A percentile compares a stretch with the other conserved stretches of the same genome.
Evolutionary conservation across 2,329 filamentous ascomycete species (phyloP).

Genomic region (Eutypa lata): DNA sequence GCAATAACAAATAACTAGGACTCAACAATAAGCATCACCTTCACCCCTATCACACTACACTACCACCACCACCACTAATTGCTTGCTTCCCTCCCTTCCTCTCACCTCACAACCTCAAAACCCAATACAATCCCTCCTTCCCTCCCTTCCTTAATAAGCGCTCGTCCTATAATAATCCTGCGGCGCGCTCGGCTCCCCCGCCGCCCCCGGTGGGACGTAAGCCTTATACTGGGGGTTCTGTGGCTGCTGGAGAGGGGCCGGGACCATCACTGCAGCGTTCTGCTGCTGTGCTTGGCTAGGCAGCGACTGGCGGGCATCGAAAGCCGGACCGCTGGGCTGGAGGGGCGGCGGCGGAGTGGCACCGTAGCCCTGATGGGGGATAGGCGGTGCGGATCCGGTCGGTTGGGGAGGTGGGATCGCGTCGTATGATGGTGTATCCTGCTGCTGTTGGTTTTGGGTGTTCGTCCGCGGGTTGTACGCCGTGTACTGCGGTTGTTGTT

Average conservation of each 20-base stretch:
- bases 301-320: constrained; percentile 48
- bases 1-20: too few species aligned
- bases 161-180: constrained; percentile 55
- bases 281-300: constrained; percentile 46
- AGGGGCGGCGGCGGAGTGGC: constrained; percentile 40
- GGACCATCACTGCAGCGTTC: too few species aligned
- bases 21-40: neutral
- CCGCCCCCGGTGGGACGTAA: constrained; percentile 48
- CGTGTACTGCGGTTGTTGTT: constrained; percentile 34
- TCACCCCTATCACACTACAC: neutral
- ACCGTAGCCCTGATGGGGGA: constrained; percentile 33
- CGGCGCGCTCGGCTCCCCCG: constrained; percentile 44
- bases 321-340: constrained; percentile 42
- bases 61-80: neutral
- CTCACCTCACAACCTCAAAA: too few species aligned
- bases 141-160: constrained; percentile 12
- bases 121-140: neutral
- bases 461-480: constrained; percentile 24
- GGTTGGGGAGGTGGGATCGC: constrained; percentile 29
- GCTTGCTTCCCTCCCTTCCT: neutral
- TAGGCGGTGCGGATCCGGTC: constrained; percentile 37
- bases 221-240: constrained; percentile 52
- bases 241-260: too few species aligned
- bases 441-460: constrained; percentile 25
- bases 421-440: constrained; percentile 25